A percentile compares a stretch with the other conserved stretches of the same genome.
Evolutionary conservation across 768 basidiomycete genomes (phyloP).

Genomic region (Pulveroboletus sp.): DNA sequence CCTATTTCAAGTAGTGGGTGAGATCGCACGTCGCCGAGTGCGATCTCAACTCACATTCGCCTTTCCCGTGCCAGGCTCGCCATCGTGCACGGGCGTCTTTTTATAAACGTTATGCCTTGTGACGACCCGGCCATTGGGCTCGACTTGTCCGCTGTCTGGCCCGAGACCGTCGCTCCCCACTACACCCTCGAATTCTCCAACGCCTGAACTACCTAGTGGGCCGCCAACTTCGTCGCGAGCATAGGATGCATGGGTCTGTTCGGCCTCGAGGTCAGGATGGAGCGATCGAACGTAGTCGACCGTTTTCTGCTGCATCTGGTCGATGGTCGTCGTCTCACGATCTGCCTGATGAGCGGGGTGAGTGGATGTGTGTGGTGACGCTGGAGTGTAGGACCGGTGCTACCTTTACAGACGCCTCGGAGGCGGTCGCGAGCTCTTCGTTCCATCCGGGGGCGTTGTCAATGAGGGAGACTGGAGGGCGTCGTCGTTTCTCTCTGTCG

Average conservation of each 20-base stretch:
- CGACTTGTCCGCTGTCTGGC: constrained; percentile 19
- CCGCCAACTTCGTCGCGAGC: constrained; percentile 26
- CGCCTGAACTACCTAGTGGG: constrained; percentile 24
- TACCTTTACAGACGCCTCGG: constrained; percentile 66
- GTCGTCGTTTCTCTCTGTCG: constrained; percentile 50
- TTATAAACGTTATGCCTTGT: constrained; percentile 12
- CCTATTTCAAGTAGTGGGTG: neutral
- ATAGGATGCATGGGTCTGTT: constrained; percentile 24
- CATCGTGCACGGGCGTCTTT: constrained; percentile 5
- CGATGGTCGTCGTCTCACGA: constrained; percentile 7
- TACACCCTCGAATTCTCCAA: constrained; percentile 30
- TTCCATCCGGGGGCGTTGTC: constrained; percentile 68
- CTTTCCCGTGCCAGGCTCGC: constrained; percentile 9
- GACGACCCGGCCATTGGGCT: constrained; percentile 23
- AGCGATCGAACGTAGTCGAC: constrained; percentile 11
- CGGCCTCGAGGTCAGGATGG: constrained; percentile 14
- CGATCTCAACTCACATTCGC: constrained; percentile 11
- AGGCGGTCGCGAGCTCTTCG: constrained; percentile 55
- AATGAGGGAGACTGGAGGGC: constrained; percentile 44
- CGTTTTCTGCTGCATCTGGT: constrained; percentile 24
- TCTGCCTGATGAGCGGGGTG: constrained; percentile 20
- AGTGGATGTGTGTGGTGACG: neutral
- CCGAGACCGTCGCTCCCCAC: constrained; percentile 29
- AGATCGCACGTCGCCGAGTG: neutral
- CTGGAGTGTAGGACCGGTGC: neutral